phyloP scores from a whole-genome alignment of 176 grass and related monocot genomes.

The Ensete ventricosum region DNA sequence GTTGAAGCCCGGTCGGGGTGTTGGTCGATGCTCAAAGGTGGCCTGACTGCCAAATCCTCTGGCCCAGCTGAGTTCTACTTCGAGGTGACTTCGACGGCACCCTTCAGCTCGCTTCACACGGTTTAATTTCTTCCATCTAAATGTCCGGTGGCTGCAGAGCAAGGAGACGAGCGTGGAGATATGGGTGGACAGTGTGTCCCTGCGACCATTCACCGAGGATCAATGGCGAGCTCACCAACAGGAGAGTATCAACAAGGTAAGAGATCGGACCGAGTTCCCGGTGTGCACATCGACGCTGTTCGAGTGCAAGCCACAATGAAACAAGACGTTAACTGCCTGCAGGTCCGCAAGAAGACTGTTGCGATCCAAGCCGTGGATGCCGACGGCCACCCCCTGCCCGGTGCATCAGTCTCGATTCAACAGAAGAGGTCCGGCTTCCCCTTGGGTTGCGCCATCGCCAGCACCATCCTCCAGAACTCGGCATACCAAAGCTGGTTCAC shows the following conservation, averaged over 20 bases:
- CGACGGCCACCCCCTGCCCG: conserved; percentile 36
- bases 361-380: conserved; percentile 32
- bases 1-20: conserved; percentile 51
- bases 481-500: conserved; percentile 75
- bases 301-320: background rate
- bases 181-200: conserved; percentile 76
- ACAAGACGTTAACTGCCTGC: background rate
- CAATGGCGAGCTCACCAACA: conserved; percentile 65
- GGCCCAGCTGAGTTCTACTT: conserved; percentile 62
- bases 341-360: conserved; percentile 27
- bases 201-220: conserved; percentile 62
- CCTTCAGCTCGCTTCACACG: background rate
- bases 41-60: conserved; percentile 48
- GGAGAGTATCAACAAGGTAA: conserved; percentile 40
- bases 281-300: no score
- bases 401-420: conserved; percentile 43
- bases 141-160: conserved; percentile 28
- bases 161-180: conserved; percentile 43
- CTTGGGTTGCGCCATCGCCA: conserved; percentile 26
- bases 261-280: no score
- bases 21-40: conserved; percentile 90
- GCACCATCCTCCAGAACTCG: conserved; percentile 41
- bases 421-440: conserved; percentile 49
- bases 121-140: background rate
- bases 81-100: conserved; percentile 29